Percentiles rank a stretch among this genome's conserved stretches.
These are phyloP conservation scores for Purshia tridentata DNA, from an alignment of 306 rosid species.

Conservation along the genomic window DNA sequence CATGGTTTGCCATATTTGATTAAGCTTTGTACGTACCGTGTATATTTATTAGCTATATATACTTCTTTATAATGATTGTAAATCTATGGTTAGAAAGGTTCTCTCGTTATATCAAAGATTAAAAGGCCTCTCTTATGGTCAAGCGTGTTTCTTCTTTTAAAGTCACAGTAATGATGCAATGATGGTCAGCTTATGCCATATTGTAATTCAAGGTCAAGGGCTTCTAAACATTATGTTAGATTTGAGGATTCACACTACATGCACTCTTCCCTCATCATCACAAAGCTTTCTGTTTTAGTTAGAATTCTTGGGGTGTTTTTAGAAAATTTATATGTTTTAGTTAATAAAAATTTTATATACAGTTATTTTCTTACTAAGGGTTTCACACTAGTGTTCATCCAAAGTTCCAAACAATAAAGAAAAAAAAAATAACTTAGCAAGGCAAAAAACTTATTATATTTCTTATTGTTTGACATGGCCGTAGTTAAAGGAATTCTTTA, in stretches of 20 bases:
- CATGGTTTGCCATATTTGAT: conserved; percentile 25
- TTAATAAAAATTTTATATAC: too few species aligned
- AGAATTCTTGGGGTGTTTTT: neutral
- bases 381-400: too few species aligned
- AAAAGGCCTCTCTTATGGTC: conserved; percentile 25
- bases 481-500: too few species aligned
- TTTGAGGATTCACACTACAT: neutral
- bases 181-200: conserved; percentile 10
- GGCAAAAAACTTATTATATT: too few species aligned
- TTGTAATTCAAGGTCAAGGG: neutral
- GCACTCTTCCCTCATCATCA: neutral
- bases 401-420: too few species aligned
- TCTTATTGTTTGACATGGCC: too few species aligned
- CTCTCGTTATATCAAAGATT: conserved; percentile 26
- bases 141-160: conserved; percentile 17
- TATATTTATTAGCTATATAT: conserved; percentile 36
- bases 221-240: neutral
- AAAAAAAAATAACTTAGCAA: too few species aligned
- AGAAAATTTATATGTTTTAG: too few species aligned
- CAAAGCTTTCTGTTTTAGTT: neutral
- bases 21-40: conserved; percentile 30
- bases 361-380: too few species aligned
- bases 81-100: conserved; percentile 32
- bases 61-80: conserved; percentile 37
- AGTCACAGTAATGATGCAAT: conserved; percentile 9